phyloP scores from a whole-genome alignment of 768 basidiomycete genomes.

The Vararia minispora region DNA sequence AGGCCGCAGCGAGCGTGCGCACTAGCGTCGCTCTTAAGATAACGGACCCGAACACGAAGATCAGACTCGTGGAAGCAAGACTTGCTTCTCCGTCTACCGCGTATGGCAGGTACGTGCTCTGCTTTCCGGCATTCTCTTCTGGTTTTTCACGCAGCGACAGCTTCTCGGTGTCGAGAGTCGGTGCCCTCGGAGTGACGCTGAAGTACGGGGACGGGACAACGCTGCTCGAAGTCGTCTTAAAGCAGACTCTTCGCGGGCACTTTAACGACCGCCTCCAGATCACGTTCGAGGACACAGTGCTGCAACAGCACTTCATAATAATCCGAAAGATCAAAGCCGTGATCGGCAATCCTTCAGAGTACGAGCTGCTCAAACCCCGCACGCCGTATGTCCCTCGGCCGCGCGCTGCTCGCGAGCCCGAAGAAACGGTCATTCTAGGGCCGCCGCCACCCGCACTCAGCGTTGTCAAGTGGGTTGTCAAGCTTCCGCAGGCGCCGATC shows the following conservation, averaged over 20 bases:
- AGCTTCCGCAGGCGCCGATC: background rate
- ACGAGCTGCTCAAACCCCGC: slow-evolving; percentile 32
- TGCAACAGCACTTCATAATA: slow-evolving; percentile 37
- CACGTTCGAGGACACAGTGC: slow-evolving; percentile 33
- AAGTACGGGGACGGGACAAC: background rate
- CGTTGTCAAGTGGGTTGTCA: slow-evolving; percentile 1
- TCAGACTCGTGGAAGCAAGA: slow-evolving; percentile 9
- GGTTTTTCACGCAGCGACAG: slow-evolving; percentile 1
- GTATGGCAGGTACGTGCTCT: slow-evolving; percentile 3
- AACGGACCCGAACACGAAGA: slow-evolving; percentile 4
- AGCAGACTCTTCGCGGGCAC: slow-evolving; percentile 26
- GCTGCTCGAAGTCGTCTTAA: slow-evolving; percentile 23
- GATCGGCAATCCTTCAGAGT: slow-evolving; percentile 34
- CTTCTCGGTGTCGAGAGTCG: slow-evolving; percentile 2
- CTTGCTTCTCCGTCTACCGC: slow-evolving; percentile 1
- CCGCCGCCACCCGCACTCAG: slow-evolving; percentile 6
- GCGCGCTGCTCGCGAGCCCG: slow-evolving; percentile 13
- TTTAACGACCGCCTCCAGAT: slow-evolving; percentile 46
- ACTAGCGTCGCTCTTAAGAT: slow-evolving; percentile 9
- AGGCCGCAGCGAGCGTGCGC: slow-evolving; percentile 15
- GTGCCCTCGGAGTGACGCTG: slow-evolving; percentile 3
- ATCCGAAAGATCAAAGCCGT: slow-evolving; percentile 31
- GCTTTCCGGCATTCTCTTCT: background rate
- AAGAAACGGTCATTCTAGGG: slow-evolving; percentile 12
- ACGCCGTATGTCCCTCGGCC: slow-evolving; percentile 36